Base-by-base conservation (phyloP, 2,329 filamentous ascomycete genomes). In the Penicillium crustosum region DNA sequence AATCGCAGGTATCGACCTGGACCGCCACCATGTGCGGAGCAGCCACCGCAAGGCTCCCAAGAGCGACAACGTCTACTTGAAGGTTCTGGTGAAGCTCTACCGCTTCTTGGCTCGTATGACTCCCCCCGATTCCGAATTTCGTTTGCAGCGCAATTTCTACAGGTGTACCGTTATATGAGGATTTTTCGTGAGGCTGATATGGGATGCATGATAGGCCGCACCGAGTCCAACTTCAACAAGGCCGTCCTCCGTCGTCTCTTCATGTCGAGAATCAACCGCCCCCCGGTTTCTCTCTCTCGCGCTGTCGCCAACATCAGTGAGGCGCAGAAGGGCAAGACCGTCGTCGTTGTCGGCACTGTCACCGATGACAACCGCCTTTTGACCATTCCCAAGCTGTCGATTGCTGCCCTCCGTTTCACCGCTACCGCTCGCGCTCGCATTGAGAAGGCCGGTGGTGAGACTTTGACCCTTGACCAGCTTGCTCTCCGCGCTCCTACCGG, bases 211-310 rank as follows among this genome's bases (percentile, higher is more conserved):
- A 53, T 72, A 95, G 91, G 92, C 82, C 93, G 94, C 78, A 99
- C 94, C 78, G 94, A 97, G 80, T 86, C 91, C 68, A 86, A 86
- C 83, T 99, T 99, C 90, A 99, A 99, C 90, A 95, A 96, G 86
- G 90, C 94, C 75, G 87, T 99, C 77, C 90, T 99, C 75, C 92
- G 93, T 79, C 91, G 94, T 76, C 89, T 99, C 63, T 96, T 96
- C 78, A 96, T 94, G 91, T 96, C 92, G 80, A 91, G 93, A 82
- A 96, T 95, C 83, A 97, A 97, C 90, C 90, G 93, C 72, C 91
- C 91, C 63, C 92, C 94, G 66, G 88, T 99, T 75, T 97, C 93
- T 62, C 85, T 99, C 75, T 97, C 93, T 70, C 90, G 93, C 80
- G 91, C 97, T 75, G 88, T 83, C 66, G 79, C 82, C 77, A 90